Conservation (phyloP, 192 early-diverging fungal species). For the Podochytrium sp. region DNA sequence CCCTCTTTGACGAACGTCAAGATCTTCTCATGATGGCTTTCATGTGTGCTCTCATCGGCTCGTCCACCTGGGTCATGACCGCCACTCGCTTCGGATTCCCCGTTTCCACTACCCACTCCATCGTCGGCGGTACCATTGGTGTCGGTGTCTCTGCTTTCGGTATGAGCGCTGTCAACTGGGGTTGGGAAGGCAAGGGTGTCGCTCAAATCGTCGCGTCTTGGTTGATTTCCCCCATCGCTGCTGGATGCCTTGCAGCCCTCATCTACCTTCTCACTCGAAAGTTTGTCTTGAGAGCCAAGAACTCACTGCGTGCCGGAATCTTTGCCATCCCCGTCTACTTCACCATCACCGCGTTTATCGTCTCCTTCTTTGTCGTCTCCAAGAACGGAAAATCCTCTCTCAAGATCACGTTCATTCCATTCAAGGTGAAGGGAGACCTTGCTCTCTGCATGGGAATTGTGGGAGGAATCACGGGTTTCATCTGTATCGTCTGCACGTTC, state of each 20-base stretch:
- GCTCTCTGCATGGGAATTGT: slow-evolving; percentile 66
- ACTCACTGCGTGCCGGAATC: slow-evolving; percentile 70
- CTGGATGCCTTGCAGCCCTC: slow-evolving; percentile 67
- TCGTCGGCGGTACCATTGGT: slow-evolving; percentile 78
- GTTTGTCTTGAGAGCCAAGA: slow-evolving; percentile 61
- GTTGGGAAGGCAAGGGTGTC: slow-evolving; percentile 40
- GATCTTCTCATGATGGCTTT: slow-evolving; percentile 83
- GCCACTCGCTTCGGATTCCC: slow-evolving; percentile 72
- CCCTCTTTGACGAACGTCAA: slow-evolving; percentile 60
- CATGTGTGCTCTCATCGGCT: slow-evolving; percentile 79
- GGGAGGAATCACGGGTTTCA: slow-evolving; percentile 58
- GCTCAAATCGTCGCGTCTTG: slow-evolving; percentile 71
- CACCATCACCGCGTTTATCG: slow-evolving; percentile 65
- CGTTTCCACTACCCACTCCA: slow-evolving; percentile 84
- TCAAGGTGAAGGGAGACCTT: slow-evolving; percentile 15
- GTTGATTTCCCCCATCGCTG: slow-evolving; percentile 71
- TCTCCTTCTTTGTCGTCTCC: slow-evolving; percentile 72
- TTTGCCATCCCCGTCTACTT: slow-evolving; percentile 74
- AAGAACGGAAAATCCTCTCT: slow-evolving; percentile 55
- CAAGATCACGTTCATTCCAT: slow-evolving; percentile 15
- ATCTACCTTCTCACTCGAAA: slow-evolving; percentile 70
- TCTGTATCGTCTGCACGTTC: slow-evolving; percentile 61
- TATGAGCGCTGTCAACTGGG: slow-evolving; percentile 64
- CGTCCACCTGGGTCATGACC: slow-evolving; percentile 75
- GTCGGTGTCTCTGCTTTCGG: slow-evolving; percentile 78